These are phyloP conservation scores for Ophiocordyceps camponoti-saundersi DNA, from an alignment of 2,329 filamentous ascomycete species.

Conservation along the genomic window DNA sequence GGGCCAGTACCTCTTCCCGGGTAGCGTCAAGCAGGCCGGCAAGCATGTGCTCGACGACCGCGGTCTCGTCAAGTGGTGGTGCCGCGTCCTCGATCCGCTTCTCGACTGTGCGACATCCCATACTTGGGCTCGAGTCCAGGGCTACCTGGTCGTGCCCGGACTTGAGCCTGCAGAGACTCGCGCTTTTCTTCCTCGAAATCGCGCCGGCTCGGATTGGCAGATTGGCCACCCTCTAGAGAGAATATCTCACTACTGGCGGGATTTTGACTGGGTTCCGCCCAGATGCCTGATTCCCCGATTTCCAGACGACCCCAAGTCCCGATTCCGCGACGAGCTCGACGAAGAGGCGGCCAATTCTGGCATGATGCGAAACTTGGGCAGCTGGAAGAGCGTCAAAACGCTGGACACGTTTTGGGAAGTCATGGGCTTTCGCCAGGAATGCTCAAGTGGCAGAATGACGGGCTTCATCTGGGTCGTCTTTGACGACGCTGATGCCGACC, in stretches of 20 bases:
- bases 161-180: conserved; percentile 66
- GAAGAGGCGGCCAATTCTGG: conserved; percentile 52
- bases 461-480: conserved; percentile 93
- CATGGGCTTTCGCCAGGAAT: conserved; percentile 94
- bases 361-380: conserved; percentile 37
- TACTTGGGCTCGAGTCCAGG: conserved; percentile 32
- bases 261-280: conserved; percentile 47
- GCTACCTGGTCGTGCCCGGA: conserved; percentile 75
- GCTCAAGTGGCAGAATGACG: conserved; percentile 77
- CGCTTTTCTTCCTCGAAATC: conserved; percentile 51
- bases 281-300: conserved; percentile 79
- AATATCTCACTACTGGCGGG: conserved; percentile 44
- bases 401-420: conserved; percentile 96
- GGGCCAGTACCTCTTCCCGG: conserved; percentile 86
- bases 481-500: conserved; percentile 27
- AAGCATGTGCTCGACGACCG: conserved; percentile 91
- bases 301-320: conserved; percentile 86
- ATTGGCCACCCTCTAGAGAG: conserved; percentile 54
- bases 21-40: conserved; percentile 64
- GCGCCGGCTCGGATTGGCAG: conserved; percentile 40
- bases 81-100: conserved; percentile 65
- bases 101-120: conserved; percentile 28
- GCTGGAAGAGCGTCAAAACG: conserved; percentile 70
- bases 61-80: conserved; percentile 92
- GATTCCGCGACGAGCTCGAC: conserved; percentile 78